phyloP scores from a whole-genome alignment of 768 basidiomycete species.

The Boletus pseudopeckii region DNA sequence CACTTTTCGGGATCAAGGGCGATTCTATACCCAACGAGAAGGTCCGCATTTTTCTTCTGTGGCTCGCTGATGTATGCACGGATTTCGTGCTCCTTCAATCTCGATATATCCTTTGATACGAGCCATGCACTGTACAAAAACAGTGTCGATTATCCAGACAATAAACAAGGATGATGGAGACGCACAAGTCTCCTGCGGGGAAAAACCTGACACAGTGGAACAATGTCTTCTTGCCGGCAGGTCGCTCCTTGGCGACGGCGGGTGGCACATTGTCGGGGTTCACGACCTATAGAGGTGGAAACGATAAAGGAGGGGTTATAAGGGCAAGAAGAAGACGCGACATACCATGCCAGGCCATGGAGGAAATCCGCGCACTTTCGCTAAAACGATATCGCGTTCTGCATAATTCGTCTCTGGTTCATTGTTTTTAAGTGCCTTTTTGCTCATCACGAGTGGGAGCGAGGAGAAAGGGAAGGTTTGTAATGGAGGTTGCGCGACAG shows the following conservation, averaged over 20 bases:
- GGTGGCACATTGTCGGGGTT: slow-evolving; percentile 65
- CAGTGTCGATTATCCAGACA: slow-evolving; percentile 7
- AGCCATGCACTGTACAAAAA: slow-evolving; percentile 71
- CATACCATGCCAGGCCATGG: slow-evolving; percentile 94
- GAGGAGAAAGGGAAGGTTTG: slow-evolving; percentile 16
- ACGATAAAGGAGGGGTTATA: slow-evolving; percentile 8
- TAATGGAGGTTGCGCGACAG: slow-evolving; percentile 30
- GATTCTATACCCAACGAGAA: slow-evolving; percentile 73
- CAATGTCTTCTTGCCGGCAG: slow-evolving; percentile 63
- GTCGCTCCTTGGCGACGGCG: slow-evolving; percentile 65
- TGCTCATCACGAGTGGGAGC: slow-evolving; percentile 38
- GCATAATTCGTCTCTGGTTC: slow-evolving; percentile 52
- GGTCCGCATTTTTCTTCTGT: slow-evolving; percentile 71
- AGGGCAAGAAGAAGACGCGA: slow-evolving; percentile 27
- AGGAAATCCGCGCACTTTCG: slow-evolving; percentile 90
- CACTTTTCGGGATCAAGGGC: slow-evolving; percentile 70
- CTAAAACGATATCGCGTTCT: slow-evolving; percentile 82
- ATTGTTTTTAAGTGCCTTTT: slow-evolving; percentile 46
- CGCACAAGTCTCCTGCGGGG: slow-evolving; percentile 92
- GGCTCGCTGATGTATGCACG: slow-evolving; percentile 76
- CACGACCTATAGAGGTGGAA: slow-evolving; percentile 56
- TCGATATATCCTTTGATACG: slow-evolving; percentile 74
- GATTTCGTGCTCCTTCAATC: slow-evolving; percentile 77
- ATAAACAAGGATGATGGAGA: slow-evolving; percentile 23
- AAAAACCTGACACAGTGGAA: slow-evolving; percentile 85